Evolutionary conservation across 257 asterid species (phyloP), one percentile per base, ranked within the genome.

Genomic region (Solanum clarkiae): DNA sequence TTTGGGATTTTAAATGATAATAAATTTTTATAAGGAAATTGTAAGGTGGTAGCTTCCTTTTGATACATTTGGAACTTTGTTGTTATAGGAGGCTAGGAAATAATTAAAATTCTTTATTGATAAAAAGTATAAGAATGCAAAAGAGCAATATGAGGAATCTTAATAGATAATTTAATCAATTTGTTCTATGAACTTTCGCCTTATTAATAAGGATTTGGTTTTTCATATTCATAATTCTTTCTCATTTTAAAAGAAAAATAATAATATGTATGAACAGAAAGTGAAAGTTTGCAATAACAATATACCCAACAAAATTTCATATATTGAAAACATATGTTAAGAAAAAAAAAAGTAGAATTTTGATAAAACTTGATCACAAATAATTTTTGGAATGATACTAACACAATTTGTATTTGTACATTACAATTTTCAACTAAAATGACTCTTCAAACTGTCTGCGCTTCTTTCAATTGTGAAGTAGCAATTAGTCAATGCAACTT

Each of bases 211-310:
- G 7, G 7, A 13, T 59, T 59, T 1, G 29, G n/a, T 59, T 59
- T 0, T 0, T 3, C 15, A n/a, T 9, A 10, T 57, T 57, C 0
- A 0, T 57, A 49, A 49, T 49, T 4, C 5, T 49, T 4, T 49
- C 15, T 3, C 12, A 3, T 47, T 47, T 47, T 47, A 4, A 1
- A 14, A 14, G 6, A 20, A 20, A 11, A 45, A 8, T 8, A 4
- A 6, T 14, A 57, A 59, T 59, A 59, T 20, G 13, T 0, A 59
- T 57, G 65, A 20, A 57, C 1, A 20, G 1, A 2, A 20, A 59
- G 66, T 59, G 29, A 18, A 22, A 59, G 29, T 59, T 59, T 59
- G 5, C 1, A 6, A 10, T 20, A 59, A 20, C 7, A 59, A 32
- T 32, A 32, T 32, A 32, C 4, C 36, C 4, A 32, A 32, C 0